Percentiles rank a stretch among this genome's conserved stretches.
Evolutionary conservation across 495 filamentous ascomycete genomes (phyloP).

Genomic region (Penicillium coprophilum): DNA sequence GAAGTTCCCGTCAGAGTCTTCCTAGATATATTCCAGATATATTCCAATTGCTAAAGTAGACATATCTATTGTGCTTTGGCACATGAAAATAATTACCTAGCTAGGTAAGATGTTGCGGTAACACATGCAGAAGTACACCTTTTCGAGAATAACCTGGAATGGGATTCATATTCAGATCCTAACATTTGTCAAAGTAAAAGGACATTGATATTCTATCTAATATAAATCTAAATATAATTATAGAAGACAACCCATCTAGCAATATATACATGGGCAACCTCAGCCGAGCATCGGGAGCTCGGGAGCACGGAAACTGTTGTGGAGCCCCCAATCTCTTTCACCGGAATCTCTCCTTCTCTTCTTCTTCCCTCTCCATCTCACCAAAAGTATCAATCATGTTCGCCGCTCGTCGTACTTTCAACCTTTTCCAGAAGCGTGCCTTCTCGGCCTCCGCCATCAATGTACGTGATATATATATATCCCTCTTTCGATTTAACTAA

Average conservation of each 20-base stretch:
- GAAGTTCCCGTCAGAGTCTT: not conserved
- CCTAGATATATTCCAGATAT: not conserved
- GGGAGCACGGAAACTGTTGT: conserved; percentile 26
- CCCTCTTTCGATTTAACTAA: conserved; percentile 11
- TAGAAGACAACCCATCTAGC: too few relatives aligned
- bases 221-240: not conserved
- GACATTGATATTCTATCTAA: not conserved
- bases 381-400: conserved; percentile 58
- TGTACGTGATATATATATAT: conserved; percentile 53
- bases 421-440: conserved; percentile 76
- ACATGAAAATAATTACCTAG: not conserved
- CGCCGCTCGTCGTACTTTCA: conserved; percentile 67
- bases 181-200: too few relatives aligned
- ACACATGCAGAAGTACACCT: not conserved
- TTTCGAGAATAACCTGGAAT: not conserved
- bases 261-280: not conserved
- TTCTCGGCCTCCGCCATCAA: conserved; percentile 91
- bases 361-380: conserved; percentile 20
- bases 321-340: conserved; percentile 26
- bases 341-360: conserved; percentile 23
- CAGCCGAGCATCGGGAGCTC: conserved; percentile 21
- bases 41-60: not conserved
- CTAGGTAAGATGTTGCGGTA: not conserved
- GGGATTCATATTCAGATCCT: not conserved
- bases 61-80: not conserved